Base-by-base conservation (phyloP, 192 early-diverging fungal genomes). In the Gonapodya sp. region DNA sequence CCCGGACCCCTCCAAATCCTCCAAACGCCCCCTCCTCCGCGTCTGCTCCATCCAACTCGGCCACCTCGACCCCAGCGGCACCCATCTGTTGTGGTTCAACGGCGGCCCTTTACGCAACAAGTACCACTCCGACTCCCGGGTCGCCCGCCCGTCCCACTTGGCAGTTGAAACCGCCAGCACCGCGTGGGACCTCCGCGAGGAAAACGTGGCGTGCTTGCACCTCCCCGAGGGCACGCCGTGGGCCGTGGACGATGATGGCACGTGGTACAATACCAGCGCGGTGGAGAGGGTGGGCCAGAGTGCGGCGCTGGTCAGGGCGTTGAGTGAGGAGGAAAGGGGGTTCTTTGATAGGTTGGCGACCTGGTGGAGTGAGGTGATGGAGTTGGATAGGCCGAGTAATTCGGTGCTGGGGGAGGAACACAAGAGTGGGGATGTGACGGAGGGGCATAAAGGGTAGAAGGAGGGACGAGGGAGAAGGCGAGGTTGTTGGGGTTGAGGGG, bases 1-100 rank as follows among this genome's bases (percentile, higher is more conserved):
- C 8, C 46, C 46, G 24, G 24, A 64, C 24, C 46, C 46, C 24
- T 2, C 75, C 2, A 33, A 77, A 2, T 8, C 16, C 8, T 8
- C 16, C 8, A 77, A 77, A 33, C 18, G 34, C 75, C 16, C 16
- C 8, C 18, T 31, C 18, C 8, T 64, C 24, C 18, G 75, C 8
- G 31, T 77, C 30, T 77, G 75, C 75, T 16, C 75, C 30, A 18
- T 77, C 8, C 75, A 77, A 33, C 75, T 77, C 34, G 75, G 30
- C 8, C 75, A 77, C 31, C 31, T 34, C 18, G 31, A 77, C 34
- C 2, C 75, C 30, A 32, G 8, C 30, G 75, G 75, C 75, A 77
- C 18, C 30, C 8, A 8, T 33, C 14, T 77, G 18, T 14, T 77
- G 8, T 77, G 75, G 75, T 77, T 77, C 75, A 77, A 77, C 31